phyloP scores from a whole-genome alignment of 2,329 filamentous ascomycete genomes.

The Triangularia verruculosa region DNA sequence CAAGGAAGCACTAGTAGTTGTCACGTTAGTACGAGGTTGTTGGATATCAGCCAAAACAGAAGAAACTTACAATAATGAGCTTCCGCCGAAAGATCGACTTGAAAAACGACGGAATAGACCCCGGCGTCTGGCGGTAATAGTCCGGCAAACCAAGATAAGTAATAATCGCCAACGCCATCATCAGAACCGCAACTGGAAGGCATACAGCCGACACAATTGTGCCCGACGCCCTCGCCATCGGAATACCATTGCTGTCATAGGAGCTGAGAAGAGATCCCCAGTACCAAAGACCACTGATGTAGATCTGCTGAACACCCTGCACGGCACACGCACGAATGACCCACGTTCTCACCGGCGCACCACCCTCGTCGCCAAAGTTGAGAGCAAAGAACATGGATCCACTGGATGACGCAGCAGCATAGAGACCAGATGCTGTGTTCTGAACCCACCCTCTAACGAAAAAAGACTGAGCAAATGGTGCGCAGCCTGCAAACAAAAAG shows the following conservation, averaged over 20 bases:
- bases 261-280: slow-evolving; percentile 57
- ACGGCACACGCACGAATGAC: slow-evolving; percentile 63
- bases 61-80: slow-evolving; percentile 44
- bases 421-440: slow-evolving; percentile 58
- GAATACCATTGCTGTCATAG: slow-evolving; percentile 40
- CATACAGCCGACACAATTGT: slow-evolving; percentile 44
- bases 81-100: slow-evolving; percentile 57
- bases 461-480: slow-evolving; percentile 46
- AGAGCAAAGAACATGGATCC: slow-evolving; percentile 64
- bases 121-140: slow-evolving; percentile 63
- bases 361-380: slow-evolving; percentile 62
- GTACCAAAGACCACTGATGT: slow-evolving; percentile 62
- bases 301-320: slow-evolving; percentile 64
- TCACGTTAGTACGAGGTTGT: neutral
- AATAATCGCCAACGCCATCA: slow-evolving; percentile 53
- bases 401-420: slow-evolving; percentile 59
- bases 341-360: slow-evolving; percentile 61
- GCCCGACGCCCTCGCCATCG: slow-evolving; percentile 34
- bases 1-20: slow-evolving; percentile 55
- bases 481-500: slow-evolving; percentile 58
- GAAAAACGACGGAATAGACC: slow-evolving; percentile 63
- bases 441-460: slow-evolving; percentile 47
- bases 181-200: slow-evolving; percentile 53
- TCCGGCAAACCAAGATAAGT: slow-evolving; percentile 59
- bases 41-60: too few species aligned